These are phyloP conservation scores for Coccinonectria pachysandricola DNA, from an alignment of 2,329 filamentous ascomycete genomes.

Conservation along the genomic window DNA sequence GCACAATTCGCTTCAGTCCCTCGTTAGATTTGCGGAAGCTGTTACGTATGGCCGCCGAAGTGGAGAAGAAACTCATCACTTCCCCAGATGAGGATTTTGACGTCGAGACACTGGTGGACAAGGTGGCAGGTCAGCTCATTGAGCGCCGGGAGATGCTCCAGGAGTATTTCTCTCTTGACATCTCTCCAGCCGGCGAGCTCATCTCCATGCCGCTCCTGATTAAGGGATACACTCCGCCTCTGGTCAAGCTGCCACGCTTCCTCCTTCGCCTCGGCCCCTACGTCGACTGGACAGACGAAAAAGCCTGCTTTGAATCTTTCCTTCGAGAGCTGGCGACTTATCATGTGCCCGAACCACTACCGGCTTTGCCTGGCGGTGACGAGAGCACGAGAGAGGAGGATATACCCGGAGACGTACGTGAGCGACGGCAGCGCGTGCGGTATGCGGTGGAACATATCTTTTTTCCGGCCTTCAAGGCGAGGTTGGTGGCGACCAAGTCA, in stretches of 20 bases:
- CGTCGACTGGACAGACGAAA: slow-evolving; percentile 79
- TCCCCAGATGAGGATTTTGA: slow-evolving; percentile 48
- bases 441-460: slow-evolving; percentile 73
- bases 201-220: slow-evolving; percentile 72
- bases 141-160: slow-evolving; percentile 73
- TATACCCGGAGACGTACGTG: slow-evolving; percentile 39
- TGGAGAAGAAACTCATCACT: slow-evolving; percentile 45
- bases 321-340: slow-evolving; percentile 80
- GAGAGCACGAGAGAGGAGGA: slow-evolving; percentile 25
- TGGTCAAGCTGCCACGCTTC: slow-evolving; percentile 83
- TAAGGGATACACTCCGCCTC: slow-evolving; percentile 77
- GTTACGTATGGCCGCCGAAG: slow-evolving; percentile 60
- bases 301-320: slow-evolving; percentile 75
- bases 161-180: slow-evolving; percentile 85
- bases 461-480: slow-evolving; percentile 78
- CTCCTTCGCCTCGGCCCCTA: slow-evolving; percentile 79
- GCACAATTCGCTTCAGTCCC: slow-evolving; percentile 68
- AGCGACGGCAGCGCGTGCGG: slow-evolving; percentile 58
- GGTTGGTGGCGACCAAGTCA: slow-evolving; percentile 70
- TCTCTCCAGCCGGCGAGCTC: slow-evolving; percentile 68
- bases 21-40: slow-evolving; percentile 62
- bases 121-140: slow-evolving; percentile 59
- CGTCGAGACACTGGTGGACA: slow-evolving; percentile 53
- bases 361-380: slow-evolving; percentile 33
- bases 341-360: slow-evolving; percentile 80